These are phyloP conservation scores for Leccinum variicolor DNA, from an alignment of 768 basidiomycete species.

Conservation along the genomic window DNA sequence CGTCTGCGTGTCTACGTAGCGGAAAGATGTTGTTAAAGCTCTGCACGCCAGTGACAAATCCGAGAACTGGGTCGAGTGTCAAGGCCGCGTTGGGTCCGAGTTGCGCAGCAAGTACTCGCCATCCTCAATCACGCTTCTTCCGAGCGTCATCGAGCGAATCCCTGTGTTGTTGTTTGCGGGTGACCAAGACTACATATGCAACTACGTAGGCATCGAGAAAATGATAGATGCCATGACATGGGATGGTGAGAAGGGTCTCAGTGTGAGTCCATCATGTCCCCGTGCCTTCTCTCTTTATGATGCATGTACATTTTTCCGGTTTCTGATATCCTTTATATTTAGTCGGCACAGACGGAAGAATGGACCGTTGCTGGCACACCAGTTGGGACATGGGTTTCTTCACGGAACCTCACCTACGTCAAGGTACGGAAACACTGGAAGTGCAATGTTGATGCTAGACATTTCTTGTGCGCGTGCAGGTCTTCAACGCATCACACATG, in stretches of 20 bases:
- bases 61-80: constrained; percentile 88
- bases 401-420: constrained; percentile 89
- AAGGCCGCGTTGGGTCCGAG: constrained; percentile 56
- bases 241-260: constrained; percentile 82
- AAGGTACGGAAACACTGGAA: constrained; percentile 48
- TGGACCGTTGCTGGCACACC: constrained; percentile 73
- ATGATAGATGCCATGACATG: constrained; percentile 82
- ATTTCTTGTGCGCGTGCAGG: constrained; percentile 36
- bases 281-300: not conserved
- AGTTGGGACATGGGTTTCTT: constrained; percentile 89
- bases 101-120: constrained; percentile 55
- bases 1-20: constrained; percentile 41
- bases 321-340: not conserved
- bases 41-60: constrained; percentile 78
- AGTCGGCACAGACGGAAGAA: constrained; percentile 66
- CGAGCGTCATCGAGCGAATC: constrained; percentile 72
- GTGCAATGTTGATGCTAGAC: not conserved
- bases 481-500: constrained; percentile 97
- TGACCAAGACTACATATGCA: constrained; percentile 96
- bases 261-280: constrained; percentile 47
- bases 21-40: constrained; percentile 73
- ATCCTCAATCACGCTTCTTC: constrained; percentile 75
- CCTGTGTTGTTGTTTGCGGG: constrained; percentile 91
- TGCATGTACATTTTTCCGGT: constrained; percentile 1
- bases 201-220: constrained; percentile 86